A percentile compares a stretch with the other conserved stretches of the same genome.
phyloP scores from a whole-genome alignment of 306 rosid species.

The Lablab purpureus region DNA sequence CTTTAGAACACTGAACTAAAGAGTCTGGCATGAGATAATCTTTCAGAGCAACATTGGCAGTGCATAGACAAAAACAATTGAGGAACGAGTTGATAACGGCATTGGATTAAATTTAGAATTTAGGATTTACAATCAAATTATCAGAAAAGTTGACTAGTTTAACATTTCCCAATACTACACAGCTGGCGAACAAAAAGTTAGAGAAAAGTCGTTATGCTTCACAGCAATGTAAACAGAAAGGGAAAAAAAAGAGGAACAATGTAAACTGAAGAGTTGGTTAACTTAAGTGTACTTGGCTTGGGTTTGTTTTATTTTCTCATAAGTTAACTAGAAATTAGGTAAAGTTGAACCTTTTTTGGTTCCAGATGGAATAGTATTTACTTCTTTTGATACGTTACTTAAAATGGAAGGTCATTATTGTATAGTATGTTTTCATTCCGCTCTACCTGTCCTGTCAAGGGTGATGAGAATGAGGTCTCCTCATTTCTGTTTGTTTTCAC shows the following conservation, averaged over 20 bases:
- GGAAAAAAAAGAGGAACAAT: background rate
- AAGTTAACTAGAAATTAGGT: background rate
- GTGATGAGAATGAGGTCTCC: background rate
- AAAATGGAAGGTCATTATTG: conserved; percentile 1
- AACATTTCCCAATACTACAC: conserved; percentile 22
- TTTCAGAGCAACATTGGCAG: conserved; percentile 15
- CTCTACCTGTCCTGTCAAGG: background rate
- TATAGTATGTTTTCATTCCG: background rate
- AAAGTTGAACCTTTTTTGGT: background rate
- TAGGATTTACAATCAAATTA: background rate
- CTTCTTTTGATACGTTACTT: background rate
- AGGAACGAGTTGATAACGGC: background rate
- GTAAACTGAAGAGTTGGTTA: conserved; percentile 2
- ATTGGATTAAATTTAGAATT: background rate
- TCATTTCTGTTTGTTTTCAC: conserved; percentile 20
- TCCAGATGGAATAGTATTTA: conserved; percentile 4
- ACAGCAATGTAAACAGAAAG: background rate
- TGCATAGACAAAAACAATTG: background rate
- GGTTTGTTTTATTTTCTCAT: conserved; percentile 4
- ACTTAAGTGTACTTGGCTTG: background rate
- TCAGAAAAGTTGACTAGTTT: background rate
- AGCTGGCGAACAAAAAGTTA: background rate
- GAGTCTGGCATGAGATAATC: background rate
- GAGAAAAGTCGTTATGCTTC: conserved; percentile 12
- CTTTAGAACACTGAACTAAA: background rate